These are phyloP conservation scores for Lepidium didymum DNA, from an alignment of 345 rosid genomes.

Conservation along the genomic window DNA sequence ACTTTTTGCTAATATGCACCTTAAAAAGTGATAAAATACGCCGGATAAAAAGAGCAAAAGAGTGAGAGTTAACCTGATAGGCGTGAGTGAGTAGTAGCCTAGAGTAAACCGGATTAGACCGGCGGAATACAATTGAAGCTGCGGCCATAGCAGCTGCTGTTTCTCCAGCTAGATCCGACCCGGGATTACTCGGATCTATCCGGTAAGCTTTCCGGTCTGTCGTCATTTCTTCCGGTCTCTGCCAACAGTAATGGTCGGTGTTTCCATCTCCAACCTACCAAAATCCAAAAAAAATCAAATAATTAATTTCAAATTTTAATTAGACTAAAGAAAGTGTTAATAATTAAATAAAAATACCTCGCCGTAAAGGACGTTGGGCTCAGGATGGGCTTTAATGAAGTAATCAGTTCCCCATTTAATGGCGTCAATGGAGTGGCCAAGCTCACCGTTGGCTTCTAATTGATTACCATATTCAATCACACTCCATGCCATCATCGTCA, in stretches of 20 bases:
- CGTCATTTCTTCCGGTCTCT: slow-evolving; percentile 99
- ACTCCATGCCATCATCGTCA: slow-evolving; percentile 99
- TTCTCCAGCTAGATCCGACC: slow-evolving; percentile 98
- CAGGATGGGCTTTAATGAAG: slow-evolving; percentile 93
- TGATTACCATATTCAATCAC: slow-evolving; percentile 84
- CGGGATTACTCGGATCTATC: slow-evolving; percentile 89
- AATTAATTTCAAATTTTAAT: too few species aligned
- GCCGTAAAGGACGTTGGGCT: slow-evolving; percentile 88
- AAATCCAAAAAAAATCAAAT: not conserved
- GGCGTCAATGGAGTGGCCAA: slow-evolving; percentile 78
- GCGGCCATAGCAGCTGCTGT: slow-evolving; percentile 99
- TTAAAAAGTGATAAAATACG: not conserved
- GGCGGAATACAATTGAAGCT: slow-evolving; percentile 87
- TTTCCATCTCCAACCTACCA: slow-evolving; percentile 92
- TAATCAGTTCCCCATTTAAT: slow-evolving; percentile 98
- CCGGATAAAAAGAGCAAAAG: not conserved
- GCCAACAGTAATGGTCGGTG: slow-evolving; percentile 99
- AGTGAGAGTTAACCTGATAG: slow-evolving; percentile 46
- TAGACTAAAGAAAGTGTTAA: not conserved
- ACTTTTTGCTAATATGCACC: slow-evolving; percentile 7
- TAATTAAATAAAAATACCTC: slow-evolving; percentile 41
- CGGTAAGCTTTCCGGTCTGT: slow-evolving; percentile 87
- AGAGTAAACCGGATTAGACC: slow-evolving; percentile 61
- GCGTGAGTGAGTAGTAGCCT: slow-evolving; percentile 72
- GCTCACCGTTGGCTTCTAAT: slow-evolving; percentile 68